Conservation (phyloP, 805 yeast species). For the Yarrowia porcina region DNA sequence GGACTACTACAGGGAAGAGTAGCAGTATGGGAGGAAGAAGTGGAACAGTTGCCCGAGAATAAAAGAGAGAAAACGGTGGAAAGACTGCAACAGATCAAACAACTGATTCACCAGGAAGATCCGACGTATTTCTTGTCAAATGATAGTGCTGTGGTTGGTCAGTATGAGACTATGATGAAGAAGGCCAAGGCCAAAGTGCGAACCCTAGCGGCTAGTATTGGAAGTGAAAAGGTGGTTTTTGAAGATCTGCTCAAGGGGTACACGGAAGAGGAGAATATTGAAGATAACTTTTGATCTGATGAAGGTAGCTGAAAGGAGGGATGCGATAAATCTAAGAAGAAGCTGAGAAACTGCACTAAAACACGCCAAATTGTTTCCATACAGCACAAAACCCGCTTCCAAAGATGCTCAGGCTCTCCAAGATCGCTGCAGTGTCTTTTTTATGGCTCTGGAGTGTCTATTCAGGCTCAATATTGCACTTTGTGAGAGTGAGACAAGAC, state of each 20-base stretch:
- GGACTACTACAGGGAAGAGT: slow-evolving; percentile 64
- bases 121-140: slow-evolving; percentile 44
- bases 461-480: no score
- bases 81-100: slow-evolving; percentile 22
- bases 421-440: no score
- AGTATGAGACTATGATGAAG: slow-evolving; percentile 49
- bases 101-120: slow-evolving; percentile 33
- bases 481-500: no score
- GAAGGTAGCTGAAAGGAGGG: no score
- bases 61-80: slow-evolving; percentile 25
- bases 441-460: no score
- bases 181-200: slow-evolving; percentile 63
- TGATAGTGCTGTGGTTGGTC: slow-evolving; percentile 54
- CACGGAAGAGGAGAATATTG: slow-evolving; percentile 38
- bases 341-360: no score
- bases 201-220: slow-evolving; percentile 44
- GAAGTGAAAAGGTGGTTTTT: slow-evolving; percentile 35
- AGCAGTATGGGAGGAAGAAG: slow-evolving; percentile 36
- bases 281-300: slow-evolving; percentile 35
- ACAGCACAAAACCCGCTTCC: no score
- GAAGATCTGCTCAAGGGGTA: slow-evolving; percentile 40
- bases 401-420: no score
- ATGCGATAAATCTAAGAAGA: no score
- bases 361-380: no score
- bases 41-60: slow-evolving; percentile 21